Evolutionary conservation across 495 filamentous ascomycete genomes (phyloP), one percentile per base, ranked within the genome.

Genomic region (Lasiosphaeris hirsuta): DNA sequence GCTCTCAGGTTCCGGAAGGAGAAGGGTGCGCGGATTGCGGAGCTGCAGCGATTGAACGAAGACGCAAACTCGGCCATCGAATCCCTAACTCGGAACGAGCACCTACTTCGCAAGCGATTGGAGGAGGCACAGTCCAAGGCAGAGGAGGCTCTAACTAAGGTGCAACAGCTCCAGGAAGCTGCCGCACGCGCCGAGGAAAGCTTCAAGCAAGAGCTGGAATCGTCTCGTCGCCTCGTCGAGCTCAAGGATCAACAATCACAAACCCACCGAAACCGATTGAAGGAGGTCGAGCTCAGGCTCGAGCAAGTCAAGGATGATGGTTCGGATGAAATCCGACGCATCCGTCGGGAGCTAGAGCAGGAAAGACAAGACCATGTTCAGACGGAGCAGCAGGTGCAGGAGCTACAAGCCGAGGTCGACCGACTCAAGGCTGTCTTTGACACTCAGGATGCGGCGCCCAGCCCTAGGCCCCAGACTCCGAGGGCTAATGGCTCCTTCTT

Each of bases 1-100:
- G 83, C 89, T 44, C 81, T 90, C 56, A 96, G 92, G 61, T 95
- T 88, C 76, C 85, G 95, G 54, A 97, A 96, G 63, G 94, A 99
- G 68, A 97, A 97, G 78, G 85, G 86, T 62, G 83, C 89, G 0
- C 86, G 89, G 15, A 88, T 97, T 61, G 76, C 90, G 10, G 88
- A 93, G 65, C 83, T 99, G 33, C 90, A 97, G 67, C 88, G 90
- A 13, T 82, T 87, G 48, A 89, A 92, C 60, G 93, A 97, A 54
- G 93, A 97, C 61, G 83, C 87, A 23, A 84, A 77, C 58, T 84
- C 85, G 8, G 87, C 74, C 8, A 79, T 92, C 42, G 90, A 96
- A 50, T 84, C 86, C 9, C 78, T 94, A 3, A 84, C 86, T 56
- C 84, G 87, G 14, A 90, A 83, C 42, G 90, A 96, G 69, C 86